Evolutionary conservation across 179 eudicot species (phyloP), one percentile per base, ranked within the genome.

Genomic region (Heliamphora pulchella): DNA sequence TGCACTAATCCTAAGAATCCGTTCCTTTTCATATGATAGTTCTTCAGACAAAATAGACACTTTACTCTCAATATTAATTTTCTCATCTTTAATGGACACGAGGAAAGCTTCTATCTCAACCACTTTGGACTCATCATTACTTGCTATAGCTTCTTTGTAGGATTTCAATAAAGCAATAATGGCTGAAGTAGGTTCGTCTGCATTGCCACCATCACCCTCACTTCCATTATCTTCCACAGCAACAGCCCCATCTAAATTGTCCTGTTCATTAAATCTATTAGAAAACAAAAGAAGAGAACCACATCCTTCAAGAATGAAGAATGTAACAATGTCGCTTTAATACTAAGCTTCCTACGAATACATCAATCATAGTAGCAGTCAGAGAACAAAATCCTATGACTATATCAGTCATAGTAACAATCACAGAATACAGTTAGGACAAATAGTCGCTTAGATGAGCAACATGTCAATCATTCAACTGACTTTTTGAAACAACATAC

Each of bases 1-100:
- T 74, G 97, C 98, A 84, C 93, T 89, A 44, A 92, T 93, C 76
- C 97, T 89, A 55, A 90, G 89, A 83, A 92, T 83, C 65, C 97
- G 92, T 41, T 81, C 93, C 83, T 80, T 93, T 73, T 89, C 98
- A n/a, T 74, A 72, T 14, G 89, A 87, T 10, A 91, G 70, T 72
- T 93, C 97, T 80, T 87, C 91, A 14, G 90, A 84, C 69, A 92
- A 71, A 59, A 86, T 72, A 8, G 82, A 85, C 81, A 90, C 82
- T 85, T 89, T 89, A 9, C 68, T 88, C 76, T 89, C 91, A 57
- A 91, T 83, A 68, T 77, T 75, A 48, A 76, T 69, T 75, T 89
- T 93, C 84, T 90, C 94, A 59, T 87, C 89, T 84, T 89, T 93
- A 76, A 93, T 82, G 79, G 94, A 85, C 78, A 81, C 86, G 11